Evolutionary conservation across 805 yeast genomes (phyloP).

Genomic region (Schwanniomyces occidentalis): DNA sequence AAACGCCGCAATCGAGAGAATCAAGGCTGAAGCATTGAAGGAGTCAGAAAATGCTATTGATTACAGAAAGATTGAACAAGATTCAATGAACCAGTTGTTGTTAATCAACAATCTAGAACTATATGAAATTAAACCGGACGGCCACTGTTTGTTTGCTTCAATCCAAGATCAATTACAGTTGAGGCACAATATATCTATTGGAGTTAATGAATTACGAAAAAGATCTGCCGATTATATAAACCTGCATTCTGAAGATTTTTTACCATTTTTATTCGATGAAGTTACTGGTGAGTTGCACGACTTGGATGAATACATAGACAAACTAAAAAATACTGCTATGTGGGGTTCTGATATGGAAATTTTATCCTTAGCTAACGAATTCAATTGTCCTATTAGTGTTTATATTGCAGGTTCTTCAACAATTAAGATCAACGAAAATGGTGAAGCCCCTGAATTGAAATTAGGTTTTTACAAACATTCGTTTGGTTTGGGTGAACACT

Average conservation of each 20-base stretch:
- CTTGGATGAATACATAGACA: constrained; percentile 65
- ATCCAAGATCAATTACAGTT: constrained; percentile 70
- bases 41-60: constrained; percentile 74
- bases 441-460: constrained; percentile 51
- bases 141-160: constrained; percentile 90
- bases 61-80: constrained; percentile 68
- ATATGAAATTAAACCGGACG: constrained; percentile 83
- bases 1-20: constrained; percentile 62
- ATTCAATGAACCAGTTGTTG: constrained; percentile 59
- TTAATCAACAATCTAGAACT: constrained; percentile 48
- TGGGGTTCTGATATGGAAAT: constrained; percentile 98
- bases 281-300: constrained; percentile 62
- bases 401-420: constrained; percentile 76
- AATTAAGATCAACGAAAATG: constrained; percentile 61
- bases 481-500: constrained; percentile 93
- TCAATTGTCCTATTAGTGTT: constrained; percentile 71
- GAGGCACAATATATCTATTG: constrained; percentile 37
- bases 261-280: constrained; percentile 85
- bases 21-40: constrained; percentile 63
- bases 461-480: constrained; percentile 82
- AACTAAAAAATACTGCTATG: constrained; percentile 73
- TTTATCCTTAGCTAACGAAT: constrained; percentile 73
- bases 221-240: constrained; percentile 68
- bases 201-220: constrained; percentile 58
- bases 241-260: constrained; percentile 63